These are phyloP conservation scores for Rutstroemia sp. DNA, from an alignment of 2,329 filamentous ascomycete genomes.

Conservation along the genomic window DNA sequence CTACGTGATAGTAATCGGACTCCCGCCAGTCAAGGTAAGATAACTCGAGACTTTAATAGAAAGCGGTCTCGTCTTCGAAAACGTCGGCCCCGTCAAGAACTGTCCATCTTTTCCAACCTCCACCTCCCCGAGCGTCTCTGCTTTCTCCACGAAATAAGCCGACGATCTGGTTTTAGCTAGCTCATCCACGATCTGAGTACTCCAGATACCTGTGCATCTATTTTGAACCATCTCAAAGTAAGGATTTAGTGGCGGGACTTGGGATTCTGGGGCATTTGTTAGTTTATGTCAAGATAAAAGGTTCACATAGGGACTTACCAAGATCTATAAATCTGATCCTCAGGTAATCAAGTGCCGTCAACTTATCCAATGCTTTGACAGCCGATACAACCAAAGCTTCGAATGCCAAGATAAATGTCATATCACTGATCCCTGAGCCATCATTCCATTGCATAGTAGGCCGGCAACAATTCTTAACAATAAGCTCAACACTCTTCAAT, in stretches of 20 bases:
- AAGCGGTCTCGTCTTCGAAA: conserved; percentile 22
- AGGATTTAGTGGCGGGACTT: conserved; percentile 62
- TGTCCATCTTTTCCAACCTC: conserved; percentile 51
- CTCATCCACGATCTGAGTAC: conserved; percentile 54
- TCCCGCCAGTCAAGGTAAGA: conserved; percentile 18
- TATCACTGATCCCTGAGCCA: conserved; percentile 63
- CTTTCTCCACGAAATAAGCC: conserved; percentile 52
- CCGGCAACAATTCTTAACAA: conserved; percentile 68
- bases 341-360: conserved; percentile 54
- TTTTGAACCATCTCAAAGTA: conserved; percentile 59
- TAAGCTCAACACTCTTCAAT: conserved; percentile 61
- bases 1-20: conserved; percentile 18
- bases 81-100: conserved; percentile 17
- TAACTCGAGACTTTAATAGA: conserved; percentile 28
- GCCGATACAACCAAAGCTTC: conserved; percentile 60
- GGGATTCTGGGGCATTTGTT: conserved; percentile 47
- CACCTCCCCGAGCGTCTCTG: conserved; percentile 56
- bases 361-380: conserved; percentile 50
- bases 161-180: conserved; percentile 52
- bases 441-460: conserved; percentile 45
- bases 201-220: conserved; percentile 65
- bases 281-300: not conserved
- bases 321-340: conserved; percentile 70
- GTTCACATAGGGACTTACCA: conserved; percentile 34
- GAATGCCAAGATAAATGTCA: conserved; percentile 64